Conservation (phyloP, 805 yeast genomes). For the Ogataea philodendri region DNA sequence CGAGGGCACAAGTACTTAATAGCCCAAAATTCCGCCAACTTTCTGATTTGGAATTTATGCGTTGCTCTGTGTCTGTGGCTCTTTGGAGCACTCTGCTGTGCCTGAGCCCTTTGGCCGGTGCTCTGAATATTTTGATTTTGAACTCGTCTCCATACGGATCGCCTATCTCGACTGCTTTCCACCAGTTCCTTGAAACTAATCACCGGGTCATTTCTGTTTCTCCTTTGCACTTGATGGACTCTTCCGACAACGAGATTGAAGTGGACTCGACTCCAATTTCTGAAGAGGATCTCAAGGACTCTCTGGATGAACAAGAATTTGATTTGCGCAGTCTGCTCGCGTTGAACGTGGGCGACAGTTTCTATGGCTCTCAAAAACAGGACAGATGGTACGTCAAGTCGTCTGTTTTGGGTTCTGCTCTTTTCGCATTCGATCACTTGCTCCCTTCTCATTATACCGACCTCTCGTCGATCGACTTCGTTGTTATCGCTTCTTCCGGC, state of each 20-base stretch:
- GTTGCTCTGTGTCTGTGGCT: background rate
- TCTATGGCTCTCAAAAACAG: slow-evolving; percentile 13
- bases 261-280: slow-evolving; percentile 17
- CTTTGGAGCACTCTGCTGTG: slow-evolving; percentile 1
- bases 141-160: slow-evolving; percentile 27
- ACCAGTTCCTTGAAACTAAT: slow-evolving; percentile 14
- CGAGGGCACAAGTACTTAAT: background rate
- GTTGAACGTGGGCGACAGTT: slow-evolving; percentile 22
- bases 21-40: slow-evolving; percentile 1
- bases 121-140: slow-evolving; percentile 24
- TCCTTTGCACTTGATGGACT: slow-evolving; percentile 17
- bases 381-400: slow-evolving; percentile 49
- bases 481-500: slow-evolving; percentile 47
- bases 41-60: no score
- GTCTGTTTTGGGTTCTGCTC: slow-evolving; percentile 42
- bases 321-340: slow-evolving; percentile 12
- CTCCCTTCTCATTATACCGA: slow-evolving; percentile 40
- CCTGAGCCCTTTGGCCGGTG: slow-evolving; percentile 1
- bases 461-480: slow-evolving; percentile 39
- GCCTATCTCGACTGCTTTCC: slow-evolving; percentile 21
- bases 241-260: slow-evolving; percentile 5
- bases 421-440: slow-evolving; percentile 43
- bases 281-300: slow-evolving; percentile 14
- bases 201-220: slow-evolving; percentile 23
- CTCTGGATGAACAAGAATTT: slow-evolving; percentile 6